These are phyloP conservation scores for Trichoderma breve DNA, from an alignment of 2,329 filamentous ascomycete genomes.

Conservation along the genomic window DNA sequence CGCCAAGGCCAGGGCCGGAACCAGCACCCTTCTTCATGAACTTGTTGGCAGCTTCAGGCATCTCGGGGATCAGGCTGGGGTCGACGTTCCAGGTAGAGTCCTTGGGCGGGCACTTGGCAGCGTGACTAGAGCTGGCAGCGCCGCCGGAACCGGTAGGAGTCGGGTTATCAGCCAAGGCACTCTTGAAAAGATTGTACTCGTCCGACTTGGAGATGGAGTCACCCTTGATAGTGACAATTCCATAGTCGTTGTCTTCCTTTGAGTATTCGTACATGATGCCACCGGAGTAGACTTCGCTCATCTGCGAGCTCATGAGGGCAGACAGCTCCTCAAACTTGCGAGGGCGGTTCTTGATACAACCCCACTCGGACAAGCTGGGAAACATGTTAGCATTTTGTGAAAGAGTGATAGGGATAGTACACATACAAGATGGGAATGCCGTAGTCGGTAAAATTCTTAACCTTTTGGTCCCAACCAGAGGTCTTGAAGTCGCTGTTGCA, in stretches of 20 bases:
- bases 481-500: conserved; percentile 68
- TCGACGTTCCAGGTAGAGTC: conserved; percentile 52
- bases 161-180: conserved; percentile 48
- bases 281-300: conserved; percentile 90
- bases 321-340: conserved; percentile 79
- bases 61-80: conserved; percentile 48
- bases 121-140: conserved; percentile 46
- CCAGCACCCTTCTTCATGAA: conserved; percentile 56
- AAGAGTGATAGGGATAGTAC: neutral
- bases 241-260: conserved; percentile 73
- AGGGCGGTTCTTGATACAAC: conserved; percentile 73
- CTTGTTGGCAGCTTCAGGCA: conserved; percentile 50
- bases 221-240: conserved; percentile 67
- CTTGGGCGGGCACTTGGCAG: conserved; percentile 49
- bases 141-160: conserved; percentile 52
- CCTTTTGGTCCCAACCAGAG: conserved; percentile 85
- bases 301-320: conserved; percentile 76
- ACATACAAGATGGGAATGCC: conserved; percentile 77
- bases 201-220: conserved; percentile 51
- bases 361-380: conserved; percentile 80
- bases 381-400: neutral
- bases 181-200: conserved; percentile 60
- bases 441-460: conserved; percentile 82
- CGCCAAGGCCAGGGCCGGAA: conserved; percentile 51
- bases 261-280: conserved; percentile 96